Evolutionary conservation across 495 filamentous ascomycete species (phyloP).

Genomic region (Poronia punctata): DNA sequence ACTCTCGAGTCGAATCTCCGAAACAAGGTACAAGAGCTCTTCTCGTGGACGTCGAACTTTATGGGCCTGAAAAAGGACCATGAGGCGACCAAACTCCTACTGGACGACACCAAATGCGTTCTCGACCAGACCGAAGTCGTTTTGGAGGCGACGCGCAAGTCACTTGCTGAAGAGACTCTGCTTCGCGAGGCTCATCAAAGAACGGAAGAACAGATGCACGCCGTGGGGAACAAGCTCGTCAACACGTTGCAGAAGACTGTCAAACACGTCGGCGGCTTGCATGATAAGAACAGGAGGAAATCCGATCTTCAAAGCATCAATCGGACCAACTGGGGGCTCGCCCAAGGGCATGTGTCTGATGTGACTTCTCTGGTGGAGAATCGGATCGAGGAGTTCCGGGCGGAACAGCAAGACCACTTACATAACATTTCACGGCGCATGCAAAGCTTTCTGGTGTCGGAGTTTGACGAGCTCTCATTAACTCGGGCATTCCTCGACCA

Average conservation of each 20-base stretch:
- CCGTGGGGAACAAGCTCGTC: slow-evolving; percentile 67
- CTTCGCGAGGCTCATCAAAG: slow-evolving; percentile 77
- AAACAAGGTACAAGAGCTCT: slow-evolving; percentile 87
- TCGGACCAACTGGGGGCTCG: slow-evolving; percentile 67
- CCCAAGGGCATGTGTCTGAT: slow-evolving; percentile 64
- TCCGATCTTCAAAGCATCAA: slow-evolving; percentile 75
- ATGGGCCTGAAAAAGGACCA: slow-evolving; percentile 80
- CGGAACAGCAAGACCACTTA: slow-evolving; percentile 63
- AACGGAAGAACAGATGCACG: slow-evolving; percentile 69
- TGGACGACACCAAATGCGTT: slow-evolving; percentile 72
- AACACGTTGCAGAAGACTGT: slow-evolving; percentile 68
- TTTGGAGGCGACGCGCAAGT: slow-evolving; percentile 64
- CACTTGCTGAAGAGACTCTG: slow-evolving; percentile 69
- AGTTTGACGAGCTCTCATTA: slow-evolving; percentile 58
- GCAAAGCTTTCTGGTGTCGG: slow-evolving; percentile 61
- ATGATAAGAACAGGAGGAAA: slow-evolving; percentile 75
- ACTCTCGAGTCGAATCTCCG: slow-evolving; percentile 82
- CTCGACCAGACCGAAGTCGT: slow-evolving; percentile 83
- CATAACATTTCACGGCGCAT: slow-evolving; percentile 59
- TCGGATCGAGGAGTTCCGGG: slow-evolving; percentile 60
- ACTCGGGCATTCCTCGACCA: slow-evolving; percentile 62
- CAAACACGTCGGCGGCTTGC: slow-evolving; percentile 69
- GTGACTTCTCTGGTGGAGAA: slow-evolving; percentile 70
- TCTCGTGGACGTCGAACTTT: slow-evolving; percentile 75
- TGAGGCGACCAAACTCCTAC: slow-evolving; percentile 59